Base-by-base conservation (phyloP, 176 grass and related monocot genomes). In the Tuctoria greenei region DNA sequence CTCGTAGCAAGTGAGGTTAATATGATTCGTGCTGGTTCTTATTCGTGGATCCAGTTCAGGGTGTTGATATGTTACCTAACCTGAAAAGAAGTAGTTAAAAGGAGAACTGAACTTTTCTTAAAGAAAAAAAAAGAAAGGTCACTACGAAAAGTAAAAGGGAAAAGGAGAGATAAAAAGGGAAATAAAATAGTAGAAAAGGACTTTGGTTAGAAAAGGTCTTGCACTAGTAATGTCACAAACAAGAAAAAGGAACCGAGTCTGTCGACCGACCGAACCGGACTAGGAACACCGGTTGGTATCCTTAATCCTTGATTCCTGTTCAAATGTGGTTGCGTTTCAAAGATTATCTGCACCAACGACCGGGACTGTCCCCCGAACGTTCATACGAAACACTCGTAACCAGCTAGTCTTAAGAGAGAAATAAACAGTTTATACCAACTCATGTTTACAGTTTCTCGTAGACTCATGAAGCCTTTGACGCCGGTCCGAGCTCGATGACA, bases 311-410 rank as follows among this genome's bases (percentile, higher is more conserved):
- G 20, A n/a, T 23, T 67, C n/a, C 72, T 57, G 44, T 76, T 69
- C 31, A 76, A 65, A 68, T 11, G 54, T 0, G 44, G 45, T 34
- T 77, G 65, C 73, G 82, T 84, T 71, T 77, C 82, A 71, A 84
- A 56, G 7, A 25, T 8, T 63, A 1, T 12, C 46, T 42, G 16
- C 35, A 25, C 39, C 23, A 17, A 42, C 64, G 51, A 54, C 7
- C 4, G 4, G 46, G 26, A 61, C 55, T 66, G 8, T 7, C 58
- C 9, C 37, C 11, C 70, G 46, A 40, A 27, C 34, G 39, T 83
- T 35, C 73, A 24, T 61, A 65, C 12, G 43, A 6, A 31, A 31
- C 31, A 31, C n/a, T n/a, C n/a, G n/a, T n/a, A 35, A 52, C 49
- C 46, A 47, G 7, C 3, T 42, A 42, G 41, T 43, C 11, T 10